Conservation (phyloP, 345 rosid genomes). For the Erodium maritimum region DNA sequence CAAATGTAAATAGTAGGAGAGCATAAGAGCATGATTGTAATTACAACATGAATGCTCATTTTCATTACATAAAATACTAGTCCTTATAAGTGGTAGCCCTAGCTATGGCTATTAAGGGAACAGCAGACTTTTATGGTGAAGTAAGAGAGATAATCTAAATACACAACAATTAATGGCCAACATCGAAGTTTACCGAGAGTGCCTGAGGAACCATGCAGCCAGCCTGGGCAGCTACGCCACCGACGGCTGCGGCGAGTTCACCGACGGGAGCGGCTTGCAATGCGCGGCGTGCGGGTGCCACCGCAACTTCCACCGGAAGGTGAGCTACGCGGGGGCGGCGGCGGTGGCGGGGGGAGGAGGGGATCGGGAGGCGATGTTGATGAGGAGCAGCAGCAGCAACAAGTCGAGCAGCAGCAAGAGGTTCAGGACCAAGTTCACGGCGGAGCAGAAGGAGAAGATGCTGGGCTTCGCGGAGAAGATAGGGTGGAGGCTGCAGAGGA, state of each 20-base stretch:
- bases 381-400: slow-evolving; percentile 12
- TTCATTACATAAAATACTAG: too few relatives aligned
- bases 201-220: slow-evolving; percentile 88
- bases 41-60: too few relatives aligned
- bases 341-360: too few relatives aligned
- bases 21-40: too few relatives aligned
- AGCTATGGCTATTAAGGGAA: too few relatives aligned
- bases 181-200: slow-evolving; percentile 43
- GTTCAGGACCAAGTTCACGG: slow-evolving; percentile 48
- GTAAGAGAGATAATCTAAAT: background rate
- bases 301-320: slow-evolving; percentile 86
- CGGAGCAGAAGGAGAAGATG: slow-evolving; percentile 59
- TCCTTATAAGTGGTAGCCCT: too few relatives aligned
- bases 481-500: slow-evolving; percentile 52
- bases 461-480: slow-evolving; percentile 43
- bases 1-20: too few relatives aligned
- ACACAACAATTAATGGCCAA: slow-evolving; percentile 8
- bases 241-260: slow-evolving; percentile 85
- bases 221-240: slow-evolving; percentile 67
- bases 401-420: slow-evolving; percentile 27
- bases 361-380: background rate
- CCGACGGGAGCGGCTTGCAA: slow-evolving; percentile 20
- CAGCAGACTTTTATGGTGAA: too few relatives aligned
- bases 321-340: slow-evolving; percentile 12
- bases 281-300: slow-evolving; percentile 94